Evolutionary conservation across 2,329 filamentous ascomycete species (phyloP).

Genomic region (Diaporthe ampelina): DNA sequence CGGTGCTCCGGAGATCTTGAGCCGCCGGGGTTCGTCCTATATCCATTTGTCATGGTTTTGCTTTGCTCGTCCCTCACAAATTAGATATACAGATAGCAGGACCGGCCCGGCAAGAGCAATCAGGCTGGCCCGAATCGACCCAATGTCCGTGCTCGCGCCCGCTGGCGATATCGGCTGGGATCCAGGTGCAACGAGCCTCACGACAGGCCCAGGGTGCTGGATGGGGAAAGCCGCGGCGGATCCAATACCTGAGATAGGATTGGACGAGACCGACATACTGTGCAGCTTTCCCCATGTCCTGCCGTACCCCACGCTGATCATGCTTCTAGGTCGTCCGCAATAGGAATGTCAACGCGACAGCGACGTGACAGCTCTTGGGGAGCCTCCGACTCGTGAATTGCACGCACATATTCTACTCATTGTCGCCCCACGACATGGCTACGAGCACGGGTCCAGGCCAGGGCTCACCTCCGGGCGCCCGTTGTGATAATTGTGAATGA

Average conservation of each 20-base stretch:
- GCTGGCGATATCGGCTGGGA: slow-evolving; percentile 15
- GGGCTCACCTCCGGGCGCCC: background rate
- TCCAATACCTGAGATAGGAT: slow-evolving; percentile 9
- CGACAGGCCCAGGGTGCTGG: background rate
- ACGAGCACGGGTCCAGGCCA: background rate
- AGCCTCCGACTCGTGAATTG: background rate
- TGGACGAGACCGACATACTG: background rate
- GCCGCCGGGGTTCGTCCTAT: background rate
- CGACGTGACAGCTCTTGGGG: background rate
- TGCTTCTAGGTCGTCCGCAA: background rate
- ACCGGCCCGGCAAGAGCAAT: slow-evolving; percentile 30
- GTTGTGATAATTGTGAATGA: slow-evolving; percentile 15
- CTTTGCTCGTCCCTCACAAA: background rate
- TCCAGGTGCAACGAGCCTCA: background rate
- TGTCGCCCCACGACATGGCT: too few species aligned
- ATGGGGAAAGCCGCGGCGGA: background rate
- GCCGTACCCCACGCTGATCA: slow-evolving; percentile 3
- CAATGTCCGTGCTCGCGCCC: background rate
- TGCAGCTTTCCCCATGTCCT: background rate
- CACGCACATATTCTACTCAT: too few species aligned
- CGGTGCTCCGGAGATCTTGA: slow-evolving; percentile 2
- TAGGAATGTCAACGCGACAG: slow-evolving; percentile 24
- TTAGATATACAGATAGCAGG: slow-evolving; percentile 1
- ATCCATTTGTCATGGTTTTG: slow-evolving; percentile 29
- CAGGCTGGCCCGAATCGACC: background rate